These are phyloP conservation scores for Diaporthe sp. DNA, from an alignment of 2,329 filamentous ascomycete species.

Conservation along the genomic window DNA sequence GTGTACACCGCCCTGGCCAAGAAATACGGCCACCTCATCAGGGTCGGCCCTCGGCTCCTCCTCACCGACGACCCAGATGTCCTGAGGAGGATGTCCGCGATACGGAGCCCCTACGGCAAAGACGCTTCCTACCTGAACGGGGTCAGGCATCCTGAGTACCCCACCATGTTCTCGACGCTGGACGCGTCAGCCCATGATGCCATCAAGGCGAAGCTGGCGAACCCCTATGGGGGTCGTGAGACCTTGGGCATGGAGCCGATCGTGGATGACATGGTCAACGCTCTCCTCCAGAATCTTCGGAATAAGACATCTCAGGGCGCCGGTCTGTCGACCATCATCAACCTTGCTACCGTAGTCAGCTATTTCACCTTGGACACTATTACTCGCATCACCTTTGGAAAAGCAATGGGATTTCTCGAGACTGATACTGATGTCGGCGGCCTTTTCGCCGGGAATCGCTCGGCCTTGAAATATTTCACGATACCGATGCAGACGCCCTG, in stretches of 20 bases:
- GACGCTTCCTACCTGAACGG: constrained; percentile 10
- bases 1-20: constrained; percentile 44
- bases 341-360: constrained; percentile 60
- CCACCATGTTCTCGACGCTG: constrained; percentile 33
- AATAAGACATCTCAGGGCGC: neutral
- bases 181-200: constrained; percentile 48
- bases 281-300: constrained; percentile 14
- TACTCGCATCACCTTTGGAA: constrained; percentile 62
- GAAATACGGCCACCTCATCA: constrained; percentile 48
- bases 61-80: constrained; percentile 52
- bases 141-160: constrained; percentile 18
- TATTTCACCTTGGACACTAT: constrained; percentile 67
- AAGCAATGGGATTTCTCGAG: constrained; percentile 59
- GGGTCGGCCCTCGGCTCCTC: constrained; percentile 55
- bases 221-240: constrained; percentile 48
- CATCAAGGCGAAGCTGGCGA: constrained; percentile 46
- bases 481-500: constrained; percentile 57
- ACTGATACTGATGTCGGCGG: constrained; percentile 59
- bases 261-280: constrained; percentile 26
- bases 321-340: constrained; percentile 49
- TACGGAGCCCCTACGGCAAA: constrained; percentile 49
- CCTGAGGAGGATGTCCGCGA: constrained; percentile 48
- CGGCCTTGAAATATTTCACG: constrained; percentile 56
- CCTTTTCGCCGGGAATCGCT: constrained; percentile 57
- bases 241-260: constrained; percentile 46